Percentiles rank a stretch among this genome's conserved stretches.
These are phyloP conservation scores for Apophysomyces trapeziformis DNA, from an alignment of 371 early-diverging fungal genomes.

Conservation along the genomic window DNA sequence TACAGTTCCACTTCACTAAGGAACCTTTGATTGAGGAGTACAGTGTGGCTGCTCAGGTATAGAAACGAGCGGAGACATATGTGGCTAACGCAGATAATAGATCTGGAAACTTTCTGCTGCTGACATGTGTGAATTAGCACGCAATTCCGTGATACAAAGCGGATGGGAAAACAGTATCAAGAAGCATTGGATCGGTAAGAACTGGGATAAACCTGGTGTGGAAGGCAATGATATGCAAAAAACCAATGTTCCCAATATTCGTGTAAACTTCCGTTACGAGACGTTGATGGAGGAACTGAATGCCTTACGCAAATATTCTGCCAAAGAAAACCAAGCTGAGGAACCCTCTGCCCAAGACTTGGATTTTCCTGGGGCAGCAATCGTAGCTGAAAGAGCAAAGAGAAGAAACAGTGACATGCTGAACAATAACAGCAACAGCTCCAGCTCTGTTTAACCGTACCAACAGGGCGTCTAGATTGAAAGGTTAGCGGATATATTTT, in stretches of 20 bases:
- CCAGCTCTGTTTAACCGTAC: no score
- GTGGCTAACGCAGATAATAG: constrained; percentile 19
- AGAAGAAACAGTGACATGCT: background rate
- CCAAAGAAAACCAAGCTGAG: constrained; percentile 1
- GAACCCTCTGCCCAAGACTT: background rate
- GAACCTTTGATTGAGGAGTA: constrained; percentile 99
- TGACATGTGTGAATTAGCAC: constrained; percentile 98
- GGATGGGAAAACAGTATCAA: constrained; percentile 94
- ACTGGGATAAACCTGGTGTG: constrained; percentile 78
- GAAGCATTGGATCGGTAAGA: constrained; percentile 91
- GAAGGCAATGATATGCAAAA: constrained; percentile 92
- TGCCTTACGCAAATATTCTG: constrained; percentile 51
- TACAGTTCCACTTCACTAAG: constrained; percentile 98
- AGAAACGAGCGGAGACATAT: background rate
- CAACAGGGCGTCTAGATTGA: no score
- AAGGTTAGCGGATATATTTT: no score
- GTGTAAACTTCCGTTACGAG: constrained; percentile 86
- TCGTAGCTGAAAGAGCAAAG: constrained; percentile 39
- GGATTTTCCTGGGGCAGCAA: constrained; percentile 33
- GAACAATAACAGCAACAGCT: background rate
- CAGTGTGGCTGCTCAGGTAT: constrained; percentile 95
- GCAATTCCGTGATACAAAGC: constrained; percentile 94
- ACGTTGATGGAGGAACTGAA: constrained; percentile 86
- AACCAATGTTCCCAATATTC: constrained; percentile 96
- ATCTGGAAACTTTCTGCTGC: constrained; percentile 95